Evolutionary conservation across 306 rosid genomes (phyloP), one percentile per base, ranked within the genome.

Genomic region (Mimosa bimucronata): DNA sequence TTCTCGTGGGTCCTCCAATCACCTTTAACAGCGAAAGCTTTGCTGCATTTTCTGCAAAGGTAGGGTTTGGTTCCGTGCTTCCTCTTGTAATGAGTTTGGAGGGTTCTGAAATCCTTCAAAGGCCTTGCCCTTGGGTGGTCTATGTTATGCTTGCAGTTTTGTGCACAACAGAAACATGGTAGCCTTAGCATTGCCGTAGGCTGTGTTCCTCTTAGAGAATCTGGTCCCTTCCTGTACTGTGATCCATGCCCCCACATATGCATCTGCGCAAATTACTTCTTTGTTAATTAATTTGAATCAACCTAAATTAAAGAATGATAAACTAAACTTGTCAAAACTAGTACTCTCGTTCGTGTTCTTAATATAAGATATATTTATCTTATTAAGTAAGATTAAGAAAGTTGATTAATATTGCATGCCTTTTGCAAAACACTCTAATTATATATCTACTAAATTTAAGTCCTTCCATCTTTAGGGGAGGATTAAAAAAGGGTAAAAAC

Each of bases 231-330:
- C 34, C 97, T 86, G 77, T 89, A 89, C 75, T 91, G 94, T 30
- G 97, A 91, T 67, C 97, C 97, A 66, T 91, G 97, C 50, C 94
- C 94, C 97, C 94, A 91, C 94, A 89, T 89, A 79, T 91, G 97
- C 97, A 89, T 89, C 97, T 91, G 79, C 67, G 44, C 67, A 55
- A 55, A n/a, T 34, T 6, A 34, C 38, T 2, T 34, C 12, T 29
- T 28, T 2, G 9, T 18, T 7, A 44, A 12, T 2, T 26, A 21
- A 34, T 58, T 25, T 23, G 6, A 23, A 23, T 23, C 15, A 60
- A 60, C 18, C 9, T 7, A 0, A 58, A 23, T 34, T 34, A 34
- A 34, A 34, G n/a, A n/a, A n/a, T n/a, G n/a, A n/a, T n/a, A n/a
- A n/a, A n/a, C n/a, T n/a, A n/a, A n/a, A n/a, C n/a, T n/a, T n/a